phyloP scores from a whole-genome alignment of 2,329 filamentous ascomycete species.

The Monosporascus cannonballus region DNA sequence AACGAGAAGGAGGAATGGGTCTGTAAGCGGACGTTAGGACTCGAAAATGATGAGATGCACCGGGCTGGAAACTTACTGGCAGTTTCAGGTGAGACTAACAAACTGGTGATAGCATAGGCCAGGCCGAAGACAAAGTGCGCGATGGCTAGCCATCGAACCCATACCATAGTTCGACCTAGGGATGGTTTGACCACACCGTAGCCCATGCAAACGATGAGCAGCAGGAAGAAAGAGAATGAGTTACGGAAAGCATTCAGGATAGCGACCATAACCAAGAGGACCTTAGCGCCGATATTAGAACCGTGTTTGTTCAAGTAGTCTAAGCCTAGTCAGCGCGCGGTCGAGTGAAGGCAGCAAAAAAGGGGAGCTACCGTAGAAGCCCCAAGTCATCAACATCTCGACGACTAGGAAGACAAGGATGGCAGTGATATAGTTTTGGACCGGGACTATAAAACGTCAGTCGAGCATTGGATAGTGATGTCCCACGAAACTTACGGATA shows the following conservation, averaged over 20 bases:
- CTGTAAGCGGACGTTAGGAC: slow-evolving; percentile 33
- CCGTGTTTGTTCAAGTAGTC: slow-evolving; percentile 92
- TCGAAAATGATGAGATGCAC: neutral
- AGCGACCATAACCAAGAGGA: slow-evolving; percentile 84
- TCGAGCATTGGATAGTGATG: slow-evolving; percentile 1
- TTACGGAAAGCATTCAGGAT: slow-evolving; percentile 90
- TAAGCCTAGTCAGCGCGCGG: slow-evolving; percentile 33
- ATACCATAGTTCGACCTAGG: slow-evolving; percentile 88
- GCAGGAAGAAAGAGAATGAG: slow-evolving; percentile 95
- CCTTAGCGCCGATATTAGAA: slow-evolving; percentile 74
- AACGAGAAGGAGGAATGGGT: slow-evolving; percentile 85
- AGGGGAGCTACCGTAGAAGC: slow-evolving; percentile 67
- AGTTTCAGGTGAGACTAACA: slow-evolving; percentile 82
- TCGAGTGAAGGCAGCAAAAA: neutral
- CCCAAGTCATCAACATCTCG: slow-evolving; percentile 98
- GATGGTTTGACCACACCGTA: slow-evolving; percentile 96
- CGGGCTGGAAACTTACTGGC: slow-evolving; percentile 46
- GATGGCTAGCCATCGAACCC: slow-evolving; percentile 82
- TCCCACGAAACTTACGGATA: slow-evolving; percentile 54
- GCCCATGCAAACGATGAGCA: slow-evolving; percentile 98
- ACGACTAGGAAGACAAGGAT: slow-evolving; percentile 91
- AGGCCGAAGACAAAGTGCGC: slow-evolving; percentile 93
- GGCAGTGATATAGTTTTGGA: slow-evolving; percentile 98
- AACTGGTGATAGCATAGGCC: slow-evolving; percentile 83
- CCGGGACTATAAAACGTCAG: slow-evolving; percentile 59